Evolutionary conservation across 257 asterid species (phyloP).

Genomic region (Prunella vulgaris): DNA sequence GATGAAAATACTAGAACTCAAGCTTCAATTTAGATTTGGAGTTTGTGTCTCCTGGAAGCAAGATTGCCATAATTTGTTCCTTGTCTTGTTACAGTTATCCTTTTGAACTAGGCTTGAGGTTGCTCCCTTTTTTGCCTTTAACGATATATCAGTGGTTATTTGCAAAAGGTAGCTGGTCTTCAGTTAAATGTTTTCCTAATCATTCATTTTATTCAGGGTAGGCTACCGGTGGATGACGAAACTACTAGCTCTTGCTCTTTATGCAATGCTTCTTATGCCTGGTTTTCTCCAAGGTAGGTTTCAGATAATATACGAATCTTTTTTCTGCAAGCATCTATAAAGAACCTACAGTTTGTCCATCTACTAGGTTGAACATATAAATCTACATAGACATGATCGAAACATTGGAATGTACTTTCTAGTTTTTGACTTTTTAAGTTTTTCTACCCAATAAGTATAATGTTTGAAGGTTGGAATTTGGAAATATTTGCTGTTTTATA

Average conservation of each 20-base stretch:
- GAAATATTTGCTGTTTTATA: background rate
- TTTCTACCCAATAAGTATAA: background rate
- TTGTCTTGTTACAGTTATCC: background rate
- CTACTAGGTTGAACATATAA: background rate
- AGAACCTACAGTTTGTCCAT: conserved; percentile 10
- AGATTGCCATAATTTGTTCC: conserved; percentile 2
- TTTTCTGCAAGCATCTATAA: background rate
- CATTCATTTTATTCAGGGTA: conserved; percentile 61
- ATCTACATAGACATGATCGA: background rate
- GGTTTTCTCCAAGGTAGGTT: conserved; percentile 88
- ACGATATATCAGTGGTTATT: background rate
- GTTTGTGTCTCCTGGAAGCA: background rate
- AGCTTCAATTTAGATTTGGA: background rate
- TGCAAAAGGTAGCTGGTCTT: background rate
- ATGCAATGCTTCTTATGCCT: conserved; percentile 93
- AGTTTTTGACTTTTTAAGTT: no score
- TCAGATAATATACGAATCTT: conserved; percentile 13
- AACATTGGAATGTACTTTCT: background rate
- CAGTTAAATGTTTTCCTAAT: conserved; percentile 27
- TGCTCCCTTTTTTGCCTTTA: conserved; percentile 1
- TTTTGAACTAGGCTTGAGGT: conserved; percentile 5
- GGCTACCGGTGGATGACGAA: conserved; percentile 95
- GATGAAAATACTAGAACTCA: background rate
- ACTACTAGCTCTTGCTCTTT: conserved; percentile 71
- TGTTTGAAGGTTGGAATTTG: background rate